Base-by-base conservation (phyloP, 2,329 filamentous ascomycete species). In the Cladosporium velox region DNA sequence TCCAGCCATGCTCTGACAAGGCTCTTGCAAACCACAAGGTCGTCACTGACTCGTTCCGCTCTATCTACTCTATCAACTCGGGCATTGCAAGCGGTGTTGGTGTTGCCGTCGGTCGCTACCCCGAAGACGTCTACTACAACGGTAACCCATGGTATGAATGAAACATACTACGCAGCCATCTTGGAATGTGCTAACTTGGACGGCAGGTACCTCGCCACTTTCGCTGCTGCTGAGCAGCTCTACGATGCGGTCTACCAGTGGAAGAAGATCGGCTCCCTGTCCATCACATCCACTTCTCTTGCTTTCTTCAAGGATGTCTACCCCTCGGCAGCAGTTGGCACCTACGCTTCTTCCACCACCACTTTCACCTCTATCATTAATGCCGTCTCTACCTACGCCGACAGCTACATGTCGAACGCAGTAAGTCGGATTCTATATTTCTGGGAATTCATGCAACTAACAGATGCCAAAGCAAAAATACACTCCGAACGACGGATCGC, bases 221-320 rank as follows among this genome's bases (percentile, higher is more conserved):
- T 92, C 34, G 91, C 90, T 1, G 90, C 90, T 0, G 92, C 91
- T 3, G 91, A 95, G 77, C 89, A 91, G 74, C 84, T 96, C 2
- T 94, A 93, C 75, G 88, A 91, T 71, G 89, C 91, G 0, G 73
- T 93, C 1, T 88, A 89, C 70, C 87, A 90, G 59, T 94, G 90
- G 90, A 83, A 89, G 68, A 78, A 81, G 41, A 77, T 83, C 30
- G 88, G 87, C 1, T 88, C 83, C 6, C 84, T 96, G 72, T 85
- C 83, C 0, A 85, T 94, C 57, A 89, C 87, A 5, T 79, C 82
- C 0, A 83, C 83, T 1, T 92, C 90, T 0, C 81, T 92, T 10
- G 74, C 85, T 8, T 94, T 95, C 81, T 95, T 93, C 85, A 77
- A 81, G 67, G 88, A 88, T 70, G 80, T 92, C 8, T 83, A 86